Evolutionary conservation across 2,329 filamentous ascomycete genomes (phyloP).

Genomic region (Alternaria rosae): DNA sequence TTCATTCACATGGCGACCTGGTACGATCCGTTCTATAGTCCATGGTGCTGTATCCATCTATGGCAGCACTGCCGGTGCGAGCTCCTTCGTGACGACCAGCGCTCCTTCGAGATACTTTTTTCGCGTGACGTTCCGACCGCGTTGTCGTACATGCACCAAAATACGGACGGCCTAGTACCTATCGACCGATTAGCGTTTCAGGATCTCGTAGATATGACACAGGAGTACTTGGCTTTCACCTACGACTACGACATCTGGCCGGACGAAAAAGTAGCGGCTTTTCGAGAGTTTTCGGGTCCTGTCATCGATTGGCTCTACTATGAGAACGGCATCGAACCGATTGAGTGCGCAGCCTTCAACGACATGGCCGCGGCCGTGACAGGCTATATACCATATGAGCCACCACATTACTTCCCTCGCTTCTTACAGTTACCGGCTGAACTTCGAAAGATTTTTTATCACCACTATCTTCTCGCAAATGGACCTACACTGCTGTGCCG

Average conservation of each 20-base stretch:
- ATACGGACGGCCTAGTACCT: accelerated
- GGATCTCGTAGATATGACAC: background rate
- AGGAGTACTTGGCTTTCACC: background rate
- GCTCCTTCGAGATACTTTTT: too few species aligned
- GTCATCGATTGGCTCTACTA: background rate
- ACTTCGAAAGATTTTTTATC: background rate
- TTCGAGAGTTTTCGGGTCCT: background rate
- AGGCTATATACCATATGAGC: background rate
- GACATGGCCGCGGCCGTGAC: background rate
- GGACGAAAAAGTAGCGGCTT: accelerated
- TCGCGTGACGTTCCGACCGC: background rate
- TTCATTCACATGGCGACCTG: too few species aligned
- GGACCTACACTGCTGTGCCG: too few species aligned
- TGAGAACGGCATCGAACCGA: background rate
- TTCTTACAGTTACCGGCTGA: background rate
- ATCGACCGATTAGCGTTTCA: background rate
- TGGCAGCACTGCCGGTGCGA: too few species aligned
- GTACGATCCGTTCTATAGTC: too few species aligned
- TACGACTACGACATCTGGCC: background rate
- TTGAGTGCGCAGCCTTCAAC: background rate
- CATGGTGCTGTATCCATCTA: too few species aligned
- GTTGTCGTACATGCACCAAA: background rate
- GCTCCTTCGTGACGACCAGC: too few species aligned
- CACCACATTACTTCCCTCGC: background rate
- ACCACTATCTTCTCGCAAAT: background rate